Percentiles rank a stretch among this genome's conserved stretches.
These are phyloP conservation scores for Barbarea vulgaris DNA, from an alignment of 345 rosid genomes.

Conservation along the genomic window DNA sequence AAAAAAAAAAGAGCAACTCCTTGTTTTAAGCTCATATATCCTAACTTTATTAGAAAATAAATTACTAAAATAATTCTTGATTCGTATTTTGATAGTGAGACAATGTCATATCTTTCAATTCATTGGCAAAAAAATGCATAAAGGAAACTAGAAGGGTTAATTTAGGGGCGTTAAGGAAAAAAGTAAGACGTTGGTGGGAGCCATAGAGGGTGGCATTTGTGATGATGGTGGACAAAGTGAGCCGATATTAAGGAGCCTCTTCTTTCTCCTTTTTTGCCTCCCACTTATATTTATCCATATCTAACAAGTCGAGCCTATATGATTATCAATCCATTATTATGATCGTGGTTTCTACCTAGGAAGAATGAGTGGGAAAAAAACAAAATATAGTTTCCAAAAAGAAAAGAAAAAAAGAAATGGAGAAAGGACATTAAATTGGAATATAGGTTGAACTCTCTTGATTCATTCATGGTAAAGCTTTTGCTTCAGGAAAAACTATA, in stretches of 20 bases:
- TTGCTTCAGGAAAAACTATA: not conserved
- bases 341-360: constrained; percentile 31
- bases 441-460: not conserved
- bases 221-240: constrained; percentile 37
- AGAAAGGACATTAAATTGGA: not conserved
- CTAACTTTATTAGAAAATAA: not conserved
- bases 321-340: constrained; percentile 27
- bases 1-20: not conserved
- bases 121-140: not conserved
- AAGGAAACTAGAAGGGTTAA: not conserved
- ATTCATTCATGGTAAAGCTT: constrained; percentile 5
- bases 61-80: not conserved
- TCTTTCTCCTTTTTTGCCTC: constrained; percentile 39
- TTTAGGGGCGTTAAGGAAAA: constrained; percentile 4
- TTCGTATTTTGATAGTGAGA: not conserved
- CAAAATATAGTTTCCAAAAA: not conserved
- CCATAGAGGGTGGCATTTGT: constrained; percentile 33
- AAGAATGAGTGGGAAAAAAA: constrained; percentile 9
- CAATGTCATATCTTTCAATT: not conserved
- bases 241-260: constrained; percentile 42
- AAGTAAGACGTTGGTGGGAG: constrained; percentile 31
- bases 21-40: constrained; percentile 7
- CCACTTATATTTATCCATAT: constrained; percentile 35
- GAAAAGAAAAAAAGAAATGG: not conserved
- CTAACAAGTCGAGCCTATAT: constrained; percentile 33